Evolutionary conservation across 139 green algal genomes (phyloP), one percentile per base, ranked within the genome.

Genomic region (Limnomonas spitsbergensis): DNA sequence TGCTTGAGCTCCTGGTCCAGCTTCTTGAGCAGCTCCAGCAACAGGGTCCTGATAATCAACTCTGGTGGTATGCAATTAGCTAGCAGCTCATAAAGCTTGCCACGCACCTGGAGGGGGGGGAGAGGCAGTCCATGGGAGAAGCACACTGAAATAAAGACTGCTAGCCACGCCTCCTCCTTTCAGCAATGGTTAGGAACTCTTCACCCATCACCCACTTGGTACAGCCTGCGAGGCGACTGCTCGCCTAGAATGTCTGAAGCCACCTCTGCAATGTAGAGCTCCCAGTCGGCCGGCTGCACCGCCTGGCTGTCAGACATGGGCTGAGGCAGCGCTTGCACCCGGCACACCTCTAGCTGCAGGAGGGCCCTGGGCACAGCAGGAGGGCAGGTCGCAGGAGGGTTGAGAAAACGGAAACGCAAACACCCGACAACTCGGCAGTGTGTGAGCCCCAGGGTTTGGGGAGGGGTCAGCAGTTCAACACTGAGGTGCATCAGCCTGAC

Each of bases 281-380:
- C 95, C 95, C 95, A 99, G 83, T 99, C 95, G 0, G 92, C 84
- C 24, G 81, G 70, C 68, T 88, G 47, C 36, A 89, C 90, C 35
- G 38, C 89, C 88, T 85, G 79, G 47, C 69, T 53, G 7, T 86
- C 78, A 2, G 61, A 26, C 3, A 84, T 67, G 26, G 78, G 29
- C 32, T 27, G 37, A 9, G 42, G 77, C 53, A 75, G 78, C 26
- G 69, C 35, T 73, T 89, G 80, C 42, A 88, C 89, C 69, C 81
- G 87, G 73, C 85, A 91, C 66, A 90, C 84, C 85, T 99, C 95
- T 40, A 98, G 80, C n/a, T 78, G 85, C 47, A 99, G 89, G 81
- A 99, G 83, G 34, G 95, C 95, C 2, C 93, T 88, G 82, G n/a
- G n/a, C n/a, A n/a, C n/a, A n/a, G n/a, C n/a, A n/a, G n/a, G 35